Evolutionary conservation across 2,329 filamentous ascomycete species (phyloP), one percentile per base, ranked within the genome.

Genomic region (Fusarium albidum): DNA sequence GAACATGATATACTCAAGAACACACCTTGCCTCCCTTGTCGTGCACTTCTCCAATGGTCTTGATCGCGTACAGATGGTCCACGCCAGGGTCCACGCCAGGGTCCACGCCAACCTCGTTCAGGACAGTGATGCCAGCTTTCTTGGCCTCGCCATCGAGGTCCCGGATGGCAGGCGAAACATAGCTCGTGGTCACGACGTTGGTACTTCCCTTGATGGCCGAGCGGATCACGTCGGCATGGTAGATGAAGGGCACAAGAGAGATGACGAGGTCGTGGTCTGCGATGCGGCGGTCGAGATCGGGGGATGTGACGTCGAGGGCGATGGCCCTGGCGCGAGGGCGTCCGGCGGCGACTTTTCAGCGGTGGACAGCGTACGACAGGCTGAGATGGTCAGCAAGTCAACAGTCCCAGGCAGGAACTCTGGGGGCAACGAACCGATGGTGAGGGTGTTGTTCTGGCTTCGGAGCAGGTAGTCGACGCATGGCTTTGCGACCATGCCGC

Each of bases 61-160:
- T 86, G 59, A 90, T 80, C 14, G 88, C 87, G 63, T 87, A 69
- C 11, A 74, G 71, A 69, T 85, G 82, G 66, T 85, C 82, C 44
- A 85, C 75, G 64, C 82, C 81, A 11, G 82, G 82, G 67, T 85
- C 82, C 12, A 84, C 74, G 41, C 86, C 86, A 64, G n/a, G n/a
- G n/a, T n/a, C n/a, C n/a, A n/a, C n/a, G n/a, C n/a, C n/a, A n/a
- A 88, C 87, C 75, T 91, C 87, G 72, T 90, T 90, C 80, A 90
- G 82, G 58, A 90, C 85, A 3, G 85, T 88, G 69, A 90, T 90
- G 39, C 87, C 87, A 8, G 88, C 88, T 52, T 84, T 82, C 74
- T 87, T 88, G 55, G 81, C 84, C 4, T 33, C 27, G 50, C 79
- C 76, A 53, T 90, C 84, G 32, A 90, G 78, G 69, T 85, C 86